Conservation (phyloP, 352 stramenopile species). For the Phytophthora sp. region DNA sequence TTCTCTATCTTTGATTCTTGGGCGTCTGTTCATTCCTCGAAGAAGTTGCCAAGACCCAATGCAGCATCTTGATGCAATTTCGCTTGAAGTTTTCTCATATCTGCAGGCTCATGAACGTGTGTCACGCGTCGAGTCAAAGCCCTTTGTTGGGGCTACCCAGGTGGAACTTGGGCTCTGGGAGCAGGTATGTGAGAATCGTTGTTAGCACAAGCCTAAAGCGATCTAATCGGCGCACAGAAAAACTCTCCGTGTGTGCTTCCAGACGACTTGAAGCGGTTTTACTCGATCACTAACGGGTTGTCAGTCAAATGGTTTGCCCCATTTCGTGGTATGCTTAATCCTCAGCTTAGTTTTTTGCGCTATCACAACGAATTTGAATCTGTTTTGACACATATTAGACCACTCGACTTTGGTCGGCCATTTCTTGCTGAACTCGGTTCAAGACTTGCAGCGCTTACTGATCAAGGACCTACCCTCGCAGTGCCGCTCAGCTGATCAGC, state of each 20-base stretch:
- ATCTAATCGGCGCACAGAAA: constrained; percentile 36
- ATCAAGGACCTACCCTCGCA: constrained; percentile 43
- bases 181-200: constrained; percentile 44
- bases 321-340: constrained; percentile 43
- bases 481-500: constrained; percentile 50
- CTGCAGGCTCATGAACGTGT: constrained; percentile 65
- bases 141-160: constrained; percentile 48
- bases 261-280: constrained; percentile 74
- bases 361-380: not conserved
- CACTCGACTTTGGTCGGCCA: constrained; percentile 61
- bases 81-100: constrained; percentile 75
- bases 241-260: constrained; percentile 61
- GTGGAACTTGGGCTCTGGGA: constrained; percentile 72
- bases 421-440: constrained; percentile 66
- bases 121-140: constrained; percentile 58
- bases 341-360: not conserved
- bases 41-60: constrained; percentile 13
- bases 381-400: constrained; percentile 19
- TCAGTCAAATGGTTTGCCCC: constrained; percentile 74
- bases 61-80: constrained; percentile 60
- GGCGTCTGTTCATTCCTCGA: constrained; percentile 21
- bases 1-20: constrained; percentile 16
- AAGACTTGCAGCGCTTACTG: constrained; percentile 53
- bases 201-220: not conserved
- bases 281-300: constrained; percentile 68